phyloP scores from a whole-genome alignment of 345 rosid species.

The Hypericum androsaemum region DNA sequence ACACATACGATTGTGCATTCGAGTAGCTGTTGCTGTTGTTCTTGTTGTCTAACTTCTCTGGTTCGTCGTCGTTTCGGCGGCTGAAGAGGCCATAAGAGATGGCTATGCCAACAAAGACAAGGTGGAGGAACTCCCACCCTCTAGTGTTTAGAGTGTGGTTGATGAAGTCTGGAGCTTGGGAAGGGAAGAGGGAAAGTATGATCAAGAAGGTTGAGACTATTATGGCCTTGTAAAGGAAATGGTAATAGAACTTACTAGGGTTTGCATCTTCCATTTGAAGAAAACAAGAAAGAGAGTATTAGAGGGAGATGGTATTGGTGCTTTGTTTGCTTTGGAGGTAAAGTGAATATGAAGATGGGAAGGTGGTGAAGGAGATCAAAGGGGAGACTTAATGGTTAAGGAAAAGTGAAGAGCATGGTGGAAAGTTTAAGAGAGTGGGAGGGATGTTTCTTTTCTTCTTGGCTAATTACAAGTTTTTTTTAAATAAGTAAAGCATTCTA shows the following conservation, averaged over 20 bases:
- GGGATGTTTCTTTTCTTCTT: slow-evolving; percentile 14
- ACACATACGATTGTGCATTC: slow-evolving; percentile 50
- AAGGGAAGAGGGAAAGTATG: slow-evolving; percentile 49
- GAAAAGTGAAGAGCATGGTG: slow-evolving; percentile 10
- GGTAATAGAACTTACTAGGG: slow-evolving; percentile 39
- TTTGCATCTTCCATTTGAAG: slow-evolving; percentile 60
- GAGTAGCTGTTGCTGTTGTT: slow-evolving; percentile 14
- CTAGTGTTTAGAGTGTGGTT: slow-evolving; percentile 47
- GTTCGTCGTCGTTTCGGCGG: slow-evolving; percentile 38
- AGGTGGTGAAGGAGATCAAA: slow-evolving; percentile 13
- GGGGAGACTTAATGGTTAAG: slow-evolving; percentile 42
- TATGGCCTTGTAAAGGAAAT: slow-evolving; percentile 59
- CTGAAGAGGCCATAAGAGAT: slow-evolving; percentile 97
- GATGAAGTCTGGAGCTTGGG: slow-evolving; percentile 81
- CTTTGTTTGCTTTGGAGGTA: slow-evolving; percentile 7
- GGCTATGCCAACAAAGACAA: slow-evolving; percentile 83
- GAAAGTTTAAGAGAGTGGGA: background rate
- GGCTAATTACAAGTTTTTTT: slow-evolving; percentile 21
- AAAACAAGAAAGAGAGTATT: too few relatives aligned
- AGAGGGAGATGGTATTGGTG: slow-evolving; percentile 7
- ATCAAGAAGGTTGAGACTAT: slow-evolving; percentile 28
- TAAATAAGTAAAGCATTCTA: slow-evolving; percentile 2
- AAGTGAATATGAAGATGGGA: slow-evolving; percentile 14
- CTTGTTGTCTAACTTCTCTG: slow-evolving; percentile 25
- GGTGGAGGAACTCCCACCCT: slow-evolving; percentile 92